Conservation (phyloP, 1,284 basidiomycete species). For the Agroathelia rolfsii region DNA sequence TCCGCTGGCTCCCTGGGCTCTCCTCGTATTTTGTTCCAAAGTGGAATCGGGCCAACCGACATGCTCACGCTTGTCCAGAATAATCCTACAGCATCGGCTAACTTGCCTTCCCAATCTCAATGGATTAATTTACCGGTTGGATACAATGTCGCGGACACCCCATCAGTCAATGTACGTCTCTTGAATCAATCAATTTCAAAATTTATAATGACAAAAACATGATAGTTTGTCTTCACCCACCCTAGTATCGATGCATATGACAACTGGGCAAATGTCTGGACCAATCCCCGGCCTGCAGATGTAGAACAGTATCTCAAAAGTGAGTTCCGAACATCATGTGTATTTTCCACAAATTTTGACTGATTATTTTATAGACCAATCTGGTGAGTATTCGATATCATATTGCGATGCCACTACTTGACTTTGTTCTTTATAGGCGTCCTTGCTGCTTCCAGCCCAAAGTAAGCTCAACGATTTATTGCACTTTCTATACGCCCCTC, state of each 20-base stretch:
- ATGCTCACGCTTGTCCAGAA: slow-evolving; percentile 42
- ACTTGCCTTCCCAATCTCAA: slow-evolving; percentile 36
- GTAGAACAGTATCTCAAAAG: slow-evolving; percentile 40
- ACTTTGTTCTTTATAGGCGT: too few relatives aligned
- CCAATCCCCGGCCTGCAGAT: slow-evolving; percentile 42
- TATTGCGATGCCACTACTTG: too few relatives aligned
- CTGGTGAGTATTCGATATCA: too few relatives aligned
- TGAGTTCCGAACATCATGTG: too few relatives aligned
- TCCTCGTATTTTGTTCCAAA: slow-evolving; percentile 50
- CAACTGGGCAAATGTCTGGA: slow-evolving; percentile 54
- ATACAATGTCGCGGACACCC: slow-evolving; percentile 45
- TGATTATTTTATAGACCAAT: too few relatives aligned
- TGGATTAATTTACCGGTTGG: slow-evolving; percentile 58
- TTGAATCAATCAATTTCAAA: slow-evolving; percentile 1
- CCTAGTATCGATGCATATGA: slow-evolving; percentile 51
- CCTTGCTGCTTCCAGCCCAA: slow-evolving; percentile 47
- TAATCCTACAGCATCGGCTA: slow-evolving; percentile 34
- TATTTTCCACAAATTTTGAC: too few relatives aligned
- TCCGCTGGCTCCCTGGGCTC: slow-evolving; percentile 48
- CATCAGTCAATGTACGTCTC: slow-evolving; percentile 45
- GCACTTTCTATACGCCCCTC: slow-evolving; percentile 1
- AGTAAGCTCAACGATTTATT: slow-evolving; percentile 20
- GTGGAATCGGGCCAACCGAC: slow-evolving; percentile 52
- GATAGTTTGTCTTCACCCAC: slow-evolving; percentile 53
- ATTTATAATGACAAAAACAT: not conserved